Percentiles rank a stretch among this genome's conserved stretches.
Evolutionary conservation across 2,329 filamentous ascomycete genomes (phyloP).

Genomic region (Pezicula radicicola): DNA sequence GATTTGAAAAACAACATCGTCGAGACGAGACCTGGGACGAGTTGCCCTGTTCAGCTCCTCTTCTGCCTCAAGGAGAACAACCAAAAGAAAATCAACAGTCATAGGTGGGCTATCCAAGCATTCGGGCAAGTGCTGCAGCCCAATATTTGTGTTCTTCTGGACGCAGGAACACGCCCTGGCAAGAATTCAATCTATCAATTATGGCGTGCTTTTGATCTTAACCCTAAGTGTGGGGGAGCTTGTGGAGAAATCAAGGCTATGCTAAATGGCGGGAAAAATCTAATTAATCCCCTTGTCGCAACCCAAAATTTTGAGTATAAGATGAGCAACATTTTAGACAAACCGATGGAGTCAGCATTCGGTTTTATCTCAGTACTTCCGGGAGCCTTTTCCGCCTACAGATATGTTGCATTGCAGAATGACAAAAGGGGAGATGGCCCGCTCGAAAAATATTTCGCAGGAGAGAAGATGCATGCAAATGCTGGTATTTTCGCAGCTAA

Average conservation of each 20-base stretch:
- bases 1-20: conserved; percentile 81
- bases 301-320: conserved; percentile 25
- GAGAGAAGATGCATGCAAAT: conserved; percentile 65
- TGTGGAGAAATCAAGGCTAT: conserved; percentile 23
- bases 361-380: conserved; percentile 36
- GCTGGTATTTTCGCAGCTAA: conserved; percentile 62
- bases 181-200: conserved; percentile 16
- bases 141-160: conserved; percentile 16
- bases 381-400: conserved; percentile 67
- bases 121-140: conserved; percentile 19
- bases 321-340: conserved; percentile 23
- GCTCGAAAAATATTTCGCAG: conserved; percentile 72
- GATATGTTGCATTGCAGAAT: conserved; percentile 68
- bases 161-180: conserved; percentile 21
- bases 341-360: conserved; percentile 22
- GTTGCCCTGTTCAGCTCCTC: conserved; percentile 40
- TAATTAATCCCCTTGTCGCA: conserved; percentile 20
- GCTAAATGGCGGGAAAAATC: conserved; percentile 13
- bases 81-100: conserved; percentile 22
- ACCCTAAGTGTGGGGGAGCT: conserved; percentile 18
- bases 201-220: conserved; percentile 18
- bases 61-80: conserved; percentile 24
- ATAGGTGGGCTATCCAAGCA: conserved; percentile 21
- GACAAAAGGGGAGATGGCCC: conserved; percentile 67
- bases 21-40: conserved; percentile 86